These are phyloP conservation scores for Phytophthora hybrid DNA, from an alignment of 352 stramenopile genomes.

Conservation along the genomic window DNA sequence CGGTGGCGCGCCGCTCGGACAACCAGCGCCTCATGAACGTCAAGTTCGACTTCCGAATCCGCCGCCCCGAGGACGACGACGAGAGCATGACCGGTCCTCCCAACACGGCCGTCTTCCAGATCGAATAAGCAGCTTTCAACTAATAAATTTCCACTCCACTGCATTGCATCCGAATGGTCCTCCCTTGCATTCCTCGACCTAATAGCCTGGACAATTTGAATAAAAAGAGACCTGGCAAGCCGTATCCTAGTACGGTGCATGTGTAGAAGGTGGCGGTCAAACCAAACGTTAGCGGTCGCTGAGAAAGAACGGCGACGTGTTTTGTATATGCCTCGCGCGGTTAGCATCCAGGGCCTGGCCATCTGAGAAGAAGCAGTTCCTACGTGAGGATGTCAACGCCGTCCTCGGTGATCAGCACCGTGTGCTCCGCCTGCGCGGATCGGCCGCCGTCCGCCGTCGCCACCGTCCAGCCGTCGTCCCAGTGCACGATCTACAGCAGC, in stretches of 20 bases:
- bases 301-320: background rate
- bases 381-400: slow-evolving; percentile 96
- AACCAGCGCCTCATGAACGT: slow-evolving; percentile 92
- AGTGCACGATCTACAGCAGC: slow-evolving; percentile 79
- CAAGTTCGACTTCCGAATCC: slow-evolving; percentile 84
- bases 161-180: background rate
- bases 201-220: no score
- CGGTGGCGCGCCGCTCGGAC: slow-evolving; percentile 80
- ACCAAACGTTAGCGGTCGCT: no score
- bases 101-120: slow-evolving; percentile 81
- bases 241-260: no score
- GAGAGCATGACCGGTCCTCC: slow-evolving; percentile 52
- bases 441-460: slow-evolving; percentile 93
- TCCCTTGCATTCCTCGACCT: no score
- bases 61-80: slow-evolving; percentile 68
- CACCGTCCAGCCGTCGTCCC: slow-evolving; percentile 97
- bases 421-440: slow-evolving; percentile 98
- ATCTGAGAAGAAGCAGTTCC: background rate
- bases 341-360: slow-evolving; percentile 5
- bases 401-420: slow-evolving; percentile 95
- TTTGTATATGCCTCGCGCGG: slow-evolving; percentile 14
- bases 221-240: no score
- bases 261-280: no score
- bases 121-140: slow-evolving; percentile 68
- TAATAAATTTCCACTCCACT: slow-evolving; percentile 46